A percentile compares a stretch with the other conserved stretches of the same genome.
Conservation (phyloP, 2,329 filamentous ascomycete species). For the Penicillium olsonii region DNA sequence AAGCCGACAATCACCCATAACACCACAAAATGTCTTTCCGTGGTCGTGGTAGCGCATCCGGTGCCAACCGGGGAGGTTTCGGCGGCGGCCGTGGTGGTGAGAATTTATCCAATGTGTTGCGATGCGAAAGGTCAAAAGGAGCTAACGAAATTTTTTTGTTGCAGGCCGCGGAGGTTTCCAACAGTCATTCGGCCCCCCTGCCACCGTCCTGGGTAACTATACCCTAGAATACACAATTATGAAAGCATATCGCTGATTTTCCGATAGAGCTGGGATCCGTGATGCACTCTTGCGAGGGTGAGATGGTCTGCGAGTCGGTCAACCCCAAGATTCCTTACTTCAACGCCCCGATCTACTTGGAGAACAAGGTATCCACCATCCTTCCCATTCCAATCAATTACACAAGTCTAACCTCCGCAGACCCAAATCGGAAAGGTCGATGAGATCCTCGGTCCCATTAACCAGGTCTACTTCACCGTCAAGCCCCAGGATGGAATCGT, state of each 20-base stretch:
- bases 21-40: constrained; percentile 63
- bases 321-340: constrained; percentile 98
- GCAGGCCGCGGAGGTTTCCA: constrained; percentile 64
- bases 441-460: constrained; percentile 95
- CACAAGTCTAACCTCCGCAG: constrained; percentile 44
- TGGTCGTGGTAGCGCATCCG: constrained; percentile 53
- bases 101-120: constrained; percentile 11
- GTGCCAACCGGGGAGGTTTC: constrained; percentile 55
- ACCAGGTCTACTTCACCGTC: constrained; percentile 97
- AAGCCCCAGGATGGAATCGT: constrained; percentile 97
- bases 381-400: not conserved
- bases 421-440: constrained; percentile 94
- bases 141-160: constrained; percentile 40
- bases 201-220: constrained; percentile 57
- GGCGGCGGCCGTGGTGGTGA: constrained; percentile 45
- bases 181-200: constrained; percentile 64
- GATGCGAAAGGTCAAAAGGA: constrained; percentile 13
- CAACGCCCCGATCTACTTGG: constrained; percentile 97
- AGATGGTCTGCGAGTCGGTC: constrained; percentile 94
- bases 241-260: constrained; percentile 32
- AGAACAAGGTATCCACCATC: constrained; percentile 75
- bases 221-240: constrained; percentile 3
- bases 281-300: constrained; percentile 91
- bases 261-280: constrained; percentile 84
- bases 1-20: constrained; percentile 29